Evolutionary conservation across 768 basidiomycete genomes (phyloP).

Genomic region (Suillus bovinus): DNA sequence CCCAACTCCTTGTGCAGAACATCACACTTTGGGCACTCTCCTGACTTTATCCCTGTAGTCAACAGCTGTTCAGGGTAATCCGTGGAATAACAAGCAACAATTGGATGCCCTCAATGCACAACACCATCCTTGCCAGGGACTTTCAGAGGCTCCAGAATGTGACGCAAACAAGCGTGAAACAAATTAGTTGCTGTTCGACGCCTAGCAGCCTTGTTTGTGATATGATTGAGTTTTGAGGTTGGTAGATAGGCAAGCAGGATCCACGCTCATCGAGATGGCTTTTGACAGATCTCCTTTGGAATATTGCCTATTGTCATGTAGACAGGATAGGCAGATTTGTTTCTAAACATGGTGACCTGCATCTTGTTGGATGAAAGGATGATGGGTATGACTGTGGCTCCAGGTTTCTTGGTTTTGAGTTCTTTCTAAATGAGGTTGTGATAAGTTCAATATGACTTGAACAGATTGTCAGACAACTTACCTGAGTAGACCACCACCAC

Average conservation of each 20-base stretch:
- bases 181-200: constrained; percentile 31
- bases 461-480: constrained; percentile 15
- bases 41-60: not conserved
- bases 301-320: constrained; percentile 38
- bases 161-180: constrained; percentile 37
- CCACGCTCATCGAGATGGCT: constrained; percentile 18
- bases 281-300: constrained; percentile 30
- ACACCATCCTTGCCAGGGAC: constrained; percentile 31
- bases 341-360: constrained; percentile 18
- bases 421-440: constrained; percentile 10
- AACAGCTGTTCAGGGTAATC: not conserved
- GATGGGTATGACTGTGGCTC: constrained; percentile 4
- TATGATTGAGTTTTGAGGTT: constrained; percentile 8
- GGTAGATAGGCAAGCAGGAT: constrained; percentile 15
- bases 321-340: constrained; percentile 21
- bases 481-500: constrained; percentile 56
- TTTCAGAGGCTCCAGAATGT: constrained; percentile 31
- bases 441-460: not conserved
- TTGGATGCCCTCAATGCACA: constrained; percentile 27
- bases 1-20: not conserved
- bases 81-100: not conserved
- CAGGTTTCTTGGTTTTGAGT: constrained; percentile 17
- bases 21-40: not conserved
- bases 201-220: constrained; percentile 18
- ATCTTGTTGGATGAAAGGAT: constrained; percentile 28